Percentiles rank a stretch among this genome's conserved stretches.
These are phyloP conservation scores for Pyrenopolyporus hunteri DNA, from an alignment of 495 filamentous ascomycete species.

Conservation along the genomic window DNA sequence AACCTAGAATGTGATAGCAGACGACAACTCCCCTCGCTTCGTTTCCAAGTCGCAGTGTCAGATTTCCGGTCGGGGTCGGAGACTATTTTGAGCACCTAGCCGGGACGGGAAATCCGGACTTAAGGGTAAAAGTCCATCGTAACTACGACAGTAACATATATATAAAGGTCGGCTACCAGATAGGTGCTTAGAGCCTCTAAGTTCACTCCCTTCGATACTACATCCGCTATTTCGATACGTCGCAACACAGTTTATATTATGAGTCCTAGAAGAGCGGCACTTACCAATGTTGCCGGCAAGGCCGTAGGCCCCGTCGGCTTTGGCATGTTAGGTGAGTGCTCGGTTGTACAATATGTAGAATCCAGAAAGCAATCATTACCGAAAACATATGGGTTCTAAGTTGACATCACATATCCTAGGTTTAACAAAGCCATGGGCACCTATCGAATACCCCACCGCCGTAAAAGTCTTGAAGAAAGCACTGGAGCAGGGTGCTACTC, in stretches of 20 bases:
- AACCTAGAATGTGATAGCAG: background rate
- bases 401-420: conserved; percentile 43
- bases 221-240: background rate
- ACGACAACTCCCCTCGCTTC: background rate
- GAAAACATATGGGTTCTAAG: background rate
- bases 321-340: conserved; percentile 45
- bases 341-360: background rate
- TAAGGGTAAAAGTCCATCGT: background rate
- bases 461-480: conserved; percentile 65
- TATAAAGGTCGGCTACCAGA: background rate
- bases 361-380: no score
- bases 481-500: conserved; percentile 62
- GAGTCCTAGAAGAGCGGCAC: background rate
- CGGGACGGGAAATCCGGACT: background rate
- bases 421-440: conserved; percentile 63
- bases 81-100: background rate
- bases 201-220: background rate
- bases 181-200: background rate
- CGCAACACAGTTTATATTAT: background rate
- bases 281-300: conserved; percentile 38
- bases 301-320: conserved; percentile 46
- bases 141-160: background rate
- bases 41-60: no score
- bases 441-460: conserved; percentile 56
- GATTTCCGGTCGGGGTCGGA: background rate